Evolutionary conservation across 2,329 filamentous ascomycete genomes (phyloP).

Genomic region (Sarocladium brachiariae): DNA sequence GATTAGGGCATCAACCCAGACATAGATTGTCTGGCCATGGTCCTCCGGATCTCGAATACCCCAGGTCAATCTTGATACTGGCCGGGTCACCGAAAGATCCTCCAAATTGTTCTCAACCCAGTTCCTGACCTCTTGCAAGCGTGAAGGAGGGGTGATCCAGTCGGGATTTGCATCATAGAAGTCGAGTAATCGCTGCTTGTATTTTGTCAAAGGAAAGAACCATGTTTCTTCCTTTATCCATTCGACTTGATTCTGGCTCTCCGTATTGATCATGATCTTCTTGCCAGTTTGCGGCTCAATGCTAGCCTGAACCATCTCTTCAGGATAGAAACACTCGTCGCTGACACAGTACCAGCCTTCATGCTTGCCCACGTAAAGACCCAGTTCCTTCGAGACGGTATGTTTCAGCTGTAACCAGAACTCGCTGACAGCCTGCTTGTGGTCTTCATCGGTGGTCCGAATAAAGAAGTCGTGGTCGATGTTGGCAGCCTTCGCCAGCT

Average conservation of each 20-base stretch:
- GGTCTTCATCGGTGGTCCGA: conserved; percentile 77
- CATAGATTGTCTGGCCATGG: conserved; percentile 83
- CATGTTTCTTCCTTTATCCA: conserved; percentile 93
- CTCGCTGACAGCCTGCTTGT: conserved; percentile 78
- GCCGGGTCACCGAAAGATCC: conserved; percentile 85
- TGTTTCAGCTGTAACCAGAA: conserved; percentile 75
- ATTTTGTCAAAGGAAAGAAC: conserved; percentile 83
- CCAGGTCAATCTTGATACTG: conserved; percentile 71
- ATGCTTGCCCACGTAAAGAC: conserved; percentile 80
- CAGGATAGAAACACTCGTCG: conserved; percentile 93
- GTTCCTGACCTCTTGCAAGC: conserved; percentile 71
- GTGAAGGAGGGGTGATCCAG: conserved; percentile 66
- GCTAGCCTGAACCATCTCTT: conserved; percentile 63
- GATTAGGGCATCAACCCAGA: conserved; percentile 93
- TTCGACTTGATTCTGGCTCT: conserved; percentile 89
- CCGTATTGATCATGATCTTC: conserved; percentile 74
- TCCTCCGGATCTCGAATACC: conserved; percentile 86
- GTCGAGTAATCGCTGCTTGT: conserved; percentile 68
- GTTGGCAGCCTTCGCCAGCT: conserved; percentile 61
- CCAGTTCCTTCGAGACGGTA: conserved; percentile 49
- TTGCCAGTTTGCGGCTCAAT: conserved; percentile 75
- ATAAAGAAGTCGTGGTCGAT: conserved; percentile 83
- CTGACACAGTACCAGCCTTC: conserved; percentile 95
- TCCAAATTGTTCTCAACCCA: conserved; percentile 73
- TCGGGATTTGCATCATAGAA: conserved; percentile 73